Conservation (phyloP, 1,139 yeast species). For the Debaryomyces sp. region DNA sequence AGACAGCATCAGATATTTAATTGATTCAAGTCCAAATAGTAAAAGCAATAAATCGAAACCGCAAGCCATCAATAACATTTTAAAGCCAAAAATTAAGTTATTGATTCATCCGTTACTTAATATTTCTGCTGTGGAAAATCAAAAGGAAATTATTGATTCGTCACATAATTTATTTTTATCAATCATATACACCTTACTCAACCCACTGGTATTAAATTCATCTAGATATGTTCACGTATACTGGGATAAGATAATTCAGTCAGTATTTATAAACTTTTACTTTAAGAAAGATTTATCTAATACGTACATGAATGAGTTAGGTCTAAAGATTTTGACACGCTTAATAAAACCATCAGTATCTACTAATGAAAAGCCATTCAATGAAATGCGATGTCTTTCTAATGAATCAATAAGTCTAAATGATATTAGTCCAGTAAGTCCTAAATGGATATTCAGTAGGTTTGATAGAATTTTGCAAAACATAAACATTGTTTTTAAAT, state of each 20-base stretch:
- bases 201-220: slow-evolving; percentile 23
- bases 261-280: slow-evolving; percentile 34
- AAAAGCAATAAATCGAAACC: slow-evolving; percentile 16
- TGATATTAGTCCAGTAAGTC: slow-evolving; percentile 35
- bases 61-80: slow-evolving; percentile 18
- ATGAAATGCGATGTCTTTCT: slow-evolving; percentile 35
- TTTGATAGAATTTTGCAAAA: slow-evolving; percentile 35
- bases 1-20: slow-evolving; percentile 21
- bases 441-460: slow-evolving; percentile 37
- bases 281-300: slow-evolving; percentile 30
- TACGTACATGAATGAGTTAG: slow-evolving; percentile 29
- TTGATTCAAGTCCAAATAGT: slow-evolving; percentile 20
- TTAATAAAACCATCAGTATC: slow-evolving; percentile 25
- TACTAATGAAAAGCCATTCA: slow-evolving; percentile 25
- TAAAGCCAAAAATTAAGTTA: slow-evolving; percentile 32
- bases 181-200: slow-evolving; percentile 36
- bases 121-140: slow-evolving; percentile 24
- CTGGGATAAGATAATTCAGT: slow-evolving; percentile 44
- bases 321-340: slow-evolving; percentile 25
- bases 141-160: slow-evolving; percentile 30
- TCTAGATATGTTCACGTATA: slow-evolving; percentile 32
- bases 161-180: slow-evolving; percentile 34
- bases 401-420: slow-evolving; percentile 30
- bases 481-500: slow-evolving; percentile 26
- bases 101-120: slow-evolving; percentile 32